Evolutionary conservation across 768 basidiomycete genomes (phyloP).

Genomic region (Russula compacta): DNA sequence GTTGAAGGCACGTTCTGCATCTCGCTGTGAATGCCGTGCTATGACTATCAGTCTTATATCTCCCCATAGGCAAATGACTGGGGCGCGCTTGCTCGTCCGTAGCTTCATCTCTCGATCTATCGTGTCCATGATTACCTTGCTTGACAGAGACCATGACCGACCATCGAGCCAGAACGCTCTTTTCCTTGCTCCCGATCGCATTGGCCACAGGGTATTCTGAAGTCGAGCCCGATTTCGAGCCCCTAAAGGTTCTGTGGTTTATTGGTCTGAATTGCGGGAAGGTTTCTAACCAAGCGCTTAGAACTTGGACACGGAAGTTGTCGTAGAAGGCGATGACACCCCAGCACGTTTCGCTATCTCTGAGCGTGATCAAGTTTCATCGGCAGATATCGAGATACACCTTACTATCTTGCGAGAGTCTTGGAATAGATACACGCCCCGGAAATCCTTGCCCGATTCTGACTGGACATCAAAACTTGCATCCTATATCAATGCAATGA

Average conservation of each 20-base stretch:
- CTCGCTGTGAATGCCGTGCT: not conserved
- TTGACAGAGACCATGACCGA: slow-evolving; percentile 39
- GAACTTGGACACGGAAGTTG: slow-evolving; percentile 45
- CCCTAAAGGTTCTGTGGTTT: slow-evolving; percentile 35
- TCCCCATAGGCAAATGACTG: slow-evolving; percentile 49
- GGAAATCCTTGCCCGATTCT: slow-evolving; percentile 31
- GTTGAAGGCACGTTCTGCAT: slow-evolving; percentile 36
- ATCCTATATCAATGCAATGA: slow-evolving; percentile 31
- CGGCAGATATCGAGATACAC: slow-evolving; percentile 22
- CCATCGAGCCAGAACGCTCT: slow-evolving; percentile 34
- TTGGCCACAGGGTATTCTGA: slow-evolving; percentile 41
- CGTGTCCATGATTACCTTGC: not conserved
- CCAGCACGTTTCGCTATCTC: slow-evolving; percentile 29
- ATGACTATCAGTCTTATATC: too few species aligned
- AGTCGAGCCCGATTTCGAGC: slow-evolving; percentile 36
- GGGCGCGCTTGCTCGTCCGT: slow-evolving; percentile 53
- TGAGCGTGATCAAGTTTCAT: slow-evolving; percentile 18
- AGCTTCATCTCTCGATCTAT: not conserved
- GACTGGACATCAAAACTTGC: slow-evolving; percentile 36
- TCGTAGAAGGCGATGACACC: slow-evolving; percentile 34
- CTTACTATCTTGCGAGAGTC: slow-evolving; percentile 22
- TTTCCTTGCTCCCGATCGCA: slow-evolving; percentile 37
- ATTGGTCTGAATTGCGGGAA: not conserved
- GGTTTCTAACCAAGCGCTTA: slow-evolving; percentile 15
- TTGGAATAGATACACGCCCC: slow-evolving; percentile 28